Evolutionary conservation across 2,329 filamentous ascomycete species (phyloP).

Genomic region (Teratosphaeria gauchensis): DNA sequence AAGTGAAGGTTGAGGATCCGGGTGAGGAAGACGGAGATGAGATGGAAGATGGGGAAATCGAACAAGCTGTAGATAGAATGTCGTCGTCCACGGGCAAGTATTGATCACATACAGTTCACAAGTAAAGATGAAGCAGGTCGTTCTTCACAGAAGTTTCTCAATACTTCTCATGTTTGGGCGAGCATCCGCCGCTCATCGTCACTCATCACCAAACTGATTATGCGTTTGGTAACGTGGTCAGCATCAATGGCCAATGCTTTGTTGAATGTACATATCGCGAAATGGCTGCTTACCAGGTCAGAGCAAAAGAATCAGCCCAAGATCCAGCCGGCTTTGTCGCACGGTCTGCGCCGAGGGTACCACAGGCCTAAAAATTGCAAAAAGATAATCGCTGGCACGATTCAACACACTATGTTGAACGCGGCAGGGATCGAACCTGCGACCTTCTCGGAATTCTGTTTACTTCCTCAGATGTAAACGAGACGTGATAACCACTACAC

Average conservation of each 20-base stretch:
- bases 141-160: too few relatives aligned
- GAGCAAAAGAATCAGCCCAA: too few relatives aligned
- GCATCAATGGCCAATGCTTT: too few relatives aligned
- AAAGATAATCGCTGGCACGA: neutral
- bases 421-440: slow-evolving; percentile 8
- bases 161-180: too few relatives aligned
- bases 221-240: too few relatives aligned
- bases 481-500: slow-evolving; percentile 16
- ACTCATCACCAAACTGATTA: too few relatives aligned
- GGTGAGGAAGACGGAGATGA: neutral
- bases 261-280: too few relatives aligned
- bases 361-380: neutral
- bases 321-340: too few relatives aligned
- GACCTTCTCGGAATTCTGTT: slow-evolving; percentile 8
- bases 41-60: neutral
- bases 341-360: too few relatives aligned
- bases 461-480: slow-evolving; percentile 9
- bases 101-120: neutral
- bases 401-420: neutral
- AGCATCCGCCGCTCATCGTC: too few relatives aligned
- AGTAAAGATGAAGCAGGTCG: too few relatives aligned
- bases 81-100: neutral
- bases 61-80: neutral
- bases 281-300: too few relatives aligned
- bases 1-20: neutral